Percentiles rank a stretch among this genome's conserved stretches.
phyloP scores from a whole-genome alignment of 768 basidiomycete genomes.

The Grammothele lineata region DNA sequence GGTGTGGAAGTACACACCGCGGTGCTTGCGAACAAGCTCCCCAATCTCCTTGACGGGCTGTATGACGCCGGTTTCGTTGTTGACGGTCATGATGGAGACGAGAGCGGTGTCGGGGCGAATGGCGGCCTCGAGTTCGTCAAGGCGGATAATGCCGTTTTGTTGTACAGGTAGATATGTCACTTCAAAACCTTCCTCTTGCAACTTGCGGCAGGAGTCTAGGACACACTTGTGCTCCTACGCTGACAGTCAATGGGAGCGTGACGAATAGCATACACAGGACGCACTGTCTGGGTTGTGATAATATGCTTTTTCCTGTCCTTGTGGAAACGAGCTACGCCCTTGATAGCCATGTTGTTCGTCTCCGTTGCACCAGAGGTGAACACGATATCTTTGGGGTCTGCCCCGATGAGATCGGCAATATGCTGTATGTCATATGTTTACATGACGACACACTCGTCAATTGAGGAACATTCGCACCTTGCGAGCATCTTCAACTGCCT shows the following conservation, averaged over 20 bases:
- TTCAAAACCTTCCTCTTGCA: conserved; percentile 96
- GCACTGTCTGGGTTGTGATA: conserved; percentile 90
- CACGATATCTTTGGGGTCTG: conserved; percentile 91
- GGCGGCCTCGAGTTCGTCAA: conserved; percentile 77
- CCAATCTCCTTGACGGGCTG: conserved; percentile 97
- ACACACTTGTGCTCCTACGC: conserved; percentile 98
- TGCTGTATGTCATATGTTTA: conserved; percentile 42
- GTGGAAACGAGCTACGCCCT: conserved; percentile 94
- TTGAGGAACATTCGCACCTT: conserved; percentile 42
- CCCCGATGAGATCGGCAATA: conserved; percentile 89
- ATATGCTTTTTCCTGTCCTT: conserved; percentile 91
- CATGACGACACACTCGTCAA: too few relatives aligned
- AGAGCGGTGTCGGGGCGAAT: conserved; percentile 91
- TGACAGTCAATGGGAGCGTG: conserved; percentile 1
- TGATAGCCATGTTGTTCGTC: conserved; percentile 95
- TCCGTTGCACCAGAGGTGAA: conserved; percentile 99
- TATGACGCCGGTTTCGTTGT: conserved; percentile 99
- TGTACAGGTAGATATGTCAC: conserved; percentile 97
- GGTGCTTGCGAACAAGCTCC: conserved; percentile 75
- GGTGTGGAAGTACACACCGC: conserved; percentile 92
- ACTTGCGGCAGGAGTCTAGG: conserved; percentile 92
- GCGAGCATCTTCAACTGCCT: conserved; percentile 88
- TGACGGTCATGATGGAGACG: conserved; percentile 98
- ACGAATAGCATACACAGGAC: conserved; percentile 22
- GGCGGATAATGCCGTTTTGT: conserved; percentile 73